These are phyloP conservation scores for Peronosclerospora sorghi DNA, from an alignment of 352 stramenopile genomes.

Conservation along the genomic window DNA sequence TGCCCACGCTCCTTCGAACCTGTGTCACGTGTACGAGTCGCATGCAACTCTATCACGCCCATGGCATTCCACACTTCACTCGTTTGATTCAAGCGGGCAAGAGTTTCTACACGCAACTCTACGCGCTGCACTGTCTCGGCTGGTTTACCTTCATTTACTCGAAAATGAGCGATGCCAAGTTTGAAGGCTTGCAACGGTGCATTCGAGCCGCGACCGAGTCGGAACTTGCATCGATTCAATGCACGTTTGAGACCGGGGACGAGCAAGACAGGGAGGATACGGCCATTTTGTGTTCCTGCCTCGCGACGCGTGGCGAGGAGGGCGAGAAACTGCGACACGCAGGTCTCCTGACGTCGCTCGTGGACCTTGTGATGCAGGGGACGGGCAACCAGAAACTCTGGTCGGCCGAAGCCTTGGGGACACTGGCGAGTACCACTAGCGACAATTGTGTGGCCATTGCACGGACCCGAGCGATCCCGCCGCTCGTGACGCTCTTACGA, in stretches of 20 bases:
- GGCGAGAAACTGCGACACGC: conserved; percentile 7
- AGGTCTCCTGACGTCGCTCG: conserved; percentile 5
- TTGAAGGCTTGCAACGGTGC: conserved; percentile 5
- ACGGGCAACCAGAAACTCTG: conserved; percentile 13
- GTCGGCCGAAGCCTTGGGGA: conserved; percentile 8
- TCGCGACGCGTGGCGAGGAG: conserved; percentile 11
- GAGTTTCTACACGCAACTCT: conserved; percentile 12
- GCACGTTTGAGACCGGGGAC: no score
- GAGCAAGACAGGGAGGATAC: conserved; percentile 11
- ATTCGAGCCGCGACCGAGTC: conserved; percentile 4
- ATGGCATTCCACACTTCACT: conserved; percentile 11
- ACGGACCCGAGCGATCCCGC: conserved; percentile 4
- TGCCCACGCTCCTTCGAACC: conserved; percentile 11
- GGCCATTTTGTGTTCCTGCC: conserved; percentile 6
- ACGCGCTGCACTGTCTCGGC: conserved; percentile 18
- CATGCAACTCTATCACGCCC: conserved; percentile 14
- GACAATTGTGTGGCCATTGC: conserved; percentile 11
- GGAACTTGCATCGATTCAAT: conserved; percentile 7
- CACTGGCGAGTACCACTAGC: conserved; percentile 9
- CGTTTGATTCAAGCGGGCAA: conserved; percentile 5
- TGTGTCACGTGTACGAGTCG: conserved; percentile 13
- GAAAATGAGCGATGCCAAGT: conserved; percentile 13
- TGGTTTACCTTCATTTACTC: conserved; percentile 21
- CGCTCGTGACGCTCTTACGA: conserved; percentile 7
- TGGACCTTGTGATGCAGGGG: conserved; percentile 4